Evolutionary conservation across 2,329 filamentous ascomycete genomes (phyloP).

Genomic region (Rutstroemia sp.): DNA sequence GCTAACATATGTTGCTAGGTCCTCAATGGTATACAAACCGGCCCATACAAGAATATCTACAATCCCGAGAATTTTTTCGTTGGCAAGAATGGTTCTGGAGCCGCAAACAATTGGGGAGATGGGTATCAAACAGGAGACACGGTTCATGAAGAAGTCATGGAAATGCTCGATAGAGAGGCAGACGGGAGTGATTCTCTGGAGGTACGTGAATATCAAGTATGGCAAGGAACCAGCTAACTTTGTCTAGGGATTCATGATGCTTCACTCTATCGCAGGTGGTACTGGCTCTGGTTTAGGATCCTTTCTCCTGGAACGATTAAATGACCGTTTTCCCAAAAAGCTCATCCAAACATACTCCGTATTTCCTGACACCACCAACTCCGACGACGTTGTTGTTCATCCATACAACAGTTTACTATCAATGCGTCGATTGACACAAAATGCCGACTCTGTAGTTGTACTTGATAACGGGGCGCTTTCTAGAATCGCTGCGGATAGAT

Average conservation of each 20-base stretch:
- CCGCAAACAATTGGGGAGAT: conserved; percentile 97
- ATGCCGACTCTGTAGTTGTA: conserved; percentile 95
- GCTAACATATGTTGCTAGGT: conserved; percentile 43
- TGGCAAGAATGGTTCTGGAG: conserved; percentile 85
- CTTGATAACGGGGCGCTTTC: conserved; percentile 92
- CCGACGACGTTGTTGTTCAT: conserved; percentile 88
- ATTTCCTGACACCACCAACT: conserved; percentile 86
- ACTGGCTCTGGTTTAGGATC: conserved; percentile 95
- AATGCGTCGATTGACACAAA: conserved; percentile 85
- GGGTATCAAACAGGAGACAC: conserved; percentile 88
- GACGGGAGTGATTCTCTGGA: conserved; percentile 97
- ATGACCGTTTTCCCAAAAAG: conserved; percentile 97
- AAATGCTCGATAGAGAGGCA: conserved; percentile 98
- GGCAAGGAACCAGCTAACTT: conserved; percentile 20
- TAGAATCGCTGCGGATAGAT: conserved; percentile 84
- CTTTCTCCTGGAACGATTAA: conserved; percentile 88
- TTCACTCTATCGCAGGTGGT: conserved; percentile 95
- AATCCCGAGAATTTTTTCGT: conserved; percentile 99
- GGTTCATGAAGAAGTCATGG: conserved; percentile 94
- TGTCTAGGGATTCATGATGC: conserved; percentile 83
- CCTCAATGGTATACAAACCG: conserved; percentile 85
- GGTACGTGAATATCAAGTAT: conserved; percentile 35
- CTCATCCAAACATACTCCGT: conserved; percentile 99
- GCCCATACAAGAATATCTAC: conserved; percentile 97
- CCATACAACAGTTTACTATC: conserved; percentile 95